Evolutionary conservation across 495 filamentous ascomycete genomes (phyloP).

Genomic region (Neurospora sp.): DNA sequence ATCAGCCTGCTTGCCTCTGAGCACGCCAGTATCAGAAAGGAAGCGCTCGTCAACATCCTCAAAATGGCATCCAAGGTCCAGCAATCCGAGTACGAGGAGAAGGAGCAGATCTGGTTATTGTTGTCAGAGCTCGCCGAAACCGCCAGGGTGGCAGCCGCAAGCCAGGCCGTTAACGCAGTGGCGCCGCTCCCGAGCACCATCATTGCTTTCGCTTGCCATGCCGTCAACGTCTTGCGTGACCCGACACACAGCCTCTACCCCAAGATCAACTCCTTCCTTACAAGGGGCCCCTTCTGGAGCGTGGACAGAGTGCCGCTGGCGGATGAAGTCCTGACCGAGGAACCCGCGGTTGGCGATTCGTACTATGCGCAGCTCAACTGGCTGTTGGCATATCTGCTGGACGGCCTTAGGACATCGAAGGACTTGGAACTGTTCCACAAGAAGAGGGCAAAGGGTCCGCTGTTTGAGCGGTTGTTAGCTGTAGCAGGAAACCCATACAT

Average conservation of each 20-base stretch:
- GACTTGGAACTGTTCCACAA: conserved; percentile 81
- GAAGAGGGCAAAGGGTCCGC: conserved; percentile 37
- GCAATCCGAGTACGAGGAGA: conserved; percentile 63
- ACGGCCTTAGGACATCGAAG: conserved; percentile 40
- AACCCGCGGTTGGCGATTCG: conserved; percentile 61
- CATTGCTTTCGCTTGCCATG: conserved; percentile 61
- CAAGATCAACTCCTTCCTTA: conserved; percentile 79
- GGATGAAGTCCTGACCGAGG: conserved; percentile 56
- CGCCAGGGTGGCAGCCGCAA: conserved; percentile 18
- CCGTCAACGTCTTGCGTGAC: conserved; percentile 56
- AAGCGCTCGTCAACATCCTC: conserved; percentile 58
- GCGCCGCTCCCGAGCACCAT: conserved; percentile 61
- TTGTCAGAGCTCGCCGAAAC: conserved; percentile 72
- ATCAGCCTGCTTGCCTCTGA: conserved; percentile 67
- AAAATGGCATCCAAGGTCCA: conserved; percentile 58
- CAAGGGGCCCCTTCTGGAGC: conserved; percentile 63
- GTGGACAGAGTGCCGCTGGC: conserved; percentile 67
- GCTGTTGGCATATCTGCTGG: conserved; percentile 67
- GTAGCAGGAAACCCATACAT: conserved; percentile 60
- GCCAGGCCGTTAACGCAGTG: conserved; percentile 36
- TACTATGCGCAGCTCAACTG: conserved; percentile 70
- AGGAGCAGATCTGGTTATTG: conserved; percentile 63
- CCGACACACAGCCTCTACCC: conserved; percentile 77
- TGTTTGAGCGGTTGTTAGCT: conserved; percentile 69
- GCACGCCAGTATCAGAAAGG: conserved; percentile 59